phyloP scores from a whole-genome alignment of 805 yeast genomes.

The Schwanniomyces sp. region DNA sequence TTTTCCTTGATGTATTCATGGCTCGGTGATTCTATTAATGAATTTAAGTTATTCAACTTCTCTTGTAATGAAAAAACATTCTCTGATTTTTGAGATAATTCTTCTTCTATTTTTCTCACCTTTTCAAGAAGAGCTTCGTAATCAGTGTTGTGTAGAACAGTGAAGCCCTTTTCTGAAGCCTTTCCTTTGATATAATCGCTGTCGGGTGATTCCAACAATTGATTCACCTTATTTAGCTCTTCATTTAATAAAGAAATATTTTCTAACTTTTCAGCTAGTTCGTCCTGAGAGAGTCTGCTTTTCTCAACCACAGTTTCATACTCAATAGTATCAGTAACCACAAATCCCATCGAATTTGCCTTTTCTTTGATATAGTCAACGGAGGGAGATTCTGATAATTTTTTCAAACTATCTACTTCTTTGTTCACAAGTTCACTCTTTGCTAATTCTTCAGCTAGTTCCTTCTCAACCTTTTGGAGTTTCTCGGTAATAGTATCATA shows the following conservation, averaged over 20 bases:
- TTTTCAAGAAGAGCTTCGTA: conserved; percentile 3
- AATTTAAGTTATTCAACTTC: conserved; percentile 8
- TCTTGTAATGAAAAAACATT: background rate
- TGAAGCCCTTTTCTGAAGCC: conserved; percentile 8
- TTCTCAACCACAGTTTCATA: background rate
- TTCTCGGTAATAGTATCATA: background rate
- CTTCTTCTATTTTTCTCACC: background rate
- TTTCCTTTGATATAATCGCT: conserved; percentile 1
- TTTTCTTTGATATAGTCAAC: conserved; percentile 23
- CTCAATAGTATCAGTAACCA: conserved; percentile 3
- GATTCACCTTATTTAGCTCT: background rate
- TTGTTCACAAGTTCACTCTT: background rate
- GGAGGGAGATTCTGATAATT: conserved; percentile 25
- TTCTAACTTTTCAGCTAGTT: conserved; percentile 4
- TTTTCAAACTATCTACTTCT: background rate
- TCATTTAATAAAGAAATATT: background rate
- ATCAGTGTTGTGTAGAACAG: conserved; percentile 6
- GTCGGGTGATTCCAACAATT: conserved; percentile 7
- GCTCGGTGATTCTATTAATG: conserved; percentile 11
- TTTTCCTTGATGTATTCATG: conserved; percentile 20
- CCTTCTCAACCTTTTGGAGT: background rate
- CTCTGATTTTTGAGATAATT: background rate
- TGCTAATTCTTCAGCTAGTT: conserved; percentile 3
- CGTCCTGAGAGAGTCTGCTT: background rate
- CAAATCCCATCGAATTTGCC: conserved; percentile 6